These are phyloP conservation scores for Lactifluus pinguis DNA, from an alignment of 768 basidiomycete genomes.

Conservation along the genomic window DNA sequence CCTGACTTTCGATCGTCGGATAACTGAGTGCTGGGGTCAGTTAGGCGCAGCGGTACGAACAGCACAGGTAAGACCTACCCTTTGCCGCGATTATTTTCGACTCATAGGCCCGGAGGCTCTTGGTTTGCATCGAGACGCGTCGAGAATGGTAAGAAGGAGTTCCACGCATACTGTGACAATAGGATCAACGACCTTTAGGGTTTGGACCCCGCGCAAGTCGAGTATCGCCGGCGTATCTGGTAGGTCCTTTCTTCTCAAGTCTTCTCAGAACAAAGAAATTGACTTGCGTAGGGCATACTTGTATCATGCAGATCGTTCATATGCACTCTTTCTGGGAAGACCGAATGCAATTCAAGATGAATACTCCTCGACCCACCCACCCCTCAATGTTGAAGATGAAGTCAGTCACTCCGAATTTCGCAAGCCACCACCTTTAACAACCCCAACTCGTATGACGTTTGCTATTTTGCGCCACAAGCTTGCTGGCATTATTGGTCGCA, in stretches of 20 bases:
- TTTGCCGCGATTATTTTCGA: neutral
- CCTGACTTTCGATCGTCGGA: constrained; percentile 65
- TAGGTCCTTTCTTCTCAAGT: constrained; percentile 25
- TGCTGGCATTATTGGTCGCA: constrained; percentile 77
- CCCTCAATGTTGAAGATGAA: constrained; percentile 64
- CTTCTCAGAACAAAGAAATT: neutral
- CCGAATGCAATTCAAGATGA: constrained; percentile 86
- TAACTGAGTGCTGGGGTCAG: constrained; percentile 96
- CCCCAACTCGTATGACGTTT: constrained; percentile 80
- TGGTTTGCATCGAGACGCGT: constrained; percentile 84
- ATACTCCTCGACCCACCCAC: constrained; percentile 74
- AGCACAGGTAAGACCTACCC: constrained; percentile 42
- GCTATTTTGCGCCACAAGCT: constrained; percentile 79
- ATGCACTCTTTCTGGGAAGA: constrained; percentile 83
- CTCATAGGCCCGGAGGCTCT: constrained; percentile 40
- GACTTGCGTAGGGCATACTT: constrained; percentile 59
- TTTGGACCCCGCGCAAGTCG: constrained; percentile 65
- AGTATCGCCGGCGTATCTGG: constrained; percentile 90
- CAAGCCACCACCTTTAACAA: constrained; percentile 49
- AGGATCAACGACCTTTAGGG: constrained; percentile 34
- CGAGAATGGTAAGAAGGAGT: constrained; percentile 54
- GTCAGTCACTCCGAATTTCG: constrained; percentile 35
- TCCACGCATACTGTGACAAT: constrained; percentile 3
- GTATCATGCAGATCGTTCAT: constrained; percentile 90
- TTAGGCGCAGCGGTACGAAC: constrained; percentile 88